Base-by-base conservation (phyloP, 2,329 filamentous ascomycete species). In the Chrysoporthe puriensis region DNA sequence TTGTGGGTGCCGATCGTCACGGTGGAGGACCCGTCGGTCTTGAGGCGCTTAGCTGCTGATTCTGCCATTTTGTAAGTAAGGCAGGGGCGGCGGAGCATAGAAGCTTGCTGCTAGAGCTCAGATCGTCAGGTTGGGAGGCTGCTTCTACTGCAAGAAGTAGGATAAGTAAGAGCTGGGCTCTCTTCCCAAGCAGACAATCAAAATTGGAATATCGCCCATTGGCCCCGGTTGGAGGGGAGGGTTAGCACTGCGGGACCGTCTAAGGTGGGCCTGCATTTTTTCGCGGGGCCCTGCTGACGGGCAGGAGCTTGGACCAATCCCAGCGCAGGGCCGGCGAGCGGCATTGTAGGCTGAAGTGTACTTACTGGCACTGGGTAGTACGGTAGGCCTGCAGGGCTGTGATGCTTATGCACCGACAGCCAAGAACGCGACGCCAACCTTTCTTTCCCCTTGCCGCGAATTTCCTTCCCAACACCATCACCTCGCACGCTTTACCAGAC, bases 1-100 rank as follows among this genome's bases (percentile, higher is more conserved):
- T 91, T 97, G 87, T 99, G 96, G 42, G 96, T 99, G 76, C 94
- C 96, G 77, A 97, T 96, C 73, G 89, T 81, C 71, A 91, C 82
- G 66, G 75, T 74, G 69, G 79, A 79, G 66, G 76, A 73, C 70
- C 79, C 81, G 70, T 87, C 84, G 73, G 90, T 92, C 86, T 97
- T 97, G 78, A 96, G 82, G 79, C 92, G 91, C 82, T 98, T 98
- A 71, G 90, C 82, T 75, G 90, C 86, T 77, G 83, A 86, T 84
- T 92, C 87, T 74, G 90, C 84, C 89, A 91, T 91, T 75, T 72
- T 80, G 71, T 69, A 4, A 60, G 72, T 34, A 9, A 62, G 42
- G 42, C 21, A 62, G n/a, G 82, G 69, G 65, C 72, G 77, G 62
- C 80, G 81, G 67, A 86, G 76, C 80, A 84, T 85, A 54, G 69